Conservation (phyloP, 169 alveolate genomes). For the Cryptosporidium parvum region DNA sequence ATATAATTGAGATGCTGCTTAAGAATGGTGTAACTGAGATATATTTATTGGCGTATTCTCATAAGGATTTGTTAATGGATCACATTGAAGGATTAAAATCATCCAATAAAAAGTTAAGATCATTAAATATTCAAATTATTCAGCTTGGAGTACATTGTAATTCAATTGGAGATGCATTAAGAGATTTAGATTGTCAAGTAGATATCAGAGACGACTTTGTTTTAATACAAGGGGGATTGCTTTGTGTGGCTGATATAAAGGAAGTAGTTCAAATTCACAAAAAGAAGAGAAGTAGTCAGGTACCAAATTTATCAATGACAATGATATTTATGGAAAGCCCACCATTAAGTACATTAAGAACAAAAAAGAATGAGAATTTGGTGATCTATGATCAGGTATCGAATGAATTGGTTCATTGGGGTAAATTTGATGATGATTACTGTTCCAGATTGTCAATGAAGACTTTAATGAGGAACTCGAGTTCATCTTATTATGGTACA, state of each 20-base stretch:
- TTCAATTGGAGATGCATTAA: slow-evolving; percentile 52
- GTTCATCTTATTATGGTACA: not conserved
- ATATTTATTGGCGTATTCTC: slow-evolving; percentile 12
- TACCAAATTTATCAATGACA: slow-evolving; percentile 56
- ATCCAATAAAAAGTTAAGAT: slow-evolving; percentile 1
- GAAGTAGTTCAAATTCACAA: slow-evolving; percentile 39
- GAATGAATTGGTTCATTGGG: slow-evolving; percentile 54
- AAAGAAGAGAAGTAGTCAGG: slow-evolving; percentile 2
- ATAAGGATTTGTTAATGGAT: slow-evolving; percentile 12
- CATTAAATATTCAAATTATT: slow-evolving; percentile 14
- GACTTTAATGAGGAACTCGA: slow-evolving; percentile 37
- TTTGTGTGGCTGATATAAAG: slow-evolving; percentile 62
- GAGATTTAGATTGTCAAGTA: slow-evolving; percentile 59
- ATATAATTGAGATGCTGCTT: slow-evolving; percentile 44
- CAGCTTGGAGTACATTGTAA: slow-evolving; percentile 36
- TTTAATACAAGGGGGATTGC: slow-evolving; percentile 28
- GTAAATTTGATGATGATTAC: slow-evolving; percentile 7
- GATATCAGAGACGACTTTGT: slow-evolving; percentile 70
- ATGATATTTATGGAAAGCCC: slow-evolving; percentile 60
- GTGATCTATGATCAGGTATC: slow-evolving; percentile 42
- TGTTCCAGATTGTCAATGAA: not conserved
- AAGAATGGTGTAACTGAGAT: slow-evolving; percentile 66
- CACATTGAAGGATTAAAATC: not conserved
- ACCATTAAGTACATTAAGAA: slow-evolving; percentile 57
- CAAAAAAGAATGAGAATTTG: slow-evolving; percentile 9